Percentiles rank a stretch among this genome's conserved stretches.
Conservation (phyloP, 129 eudicot genomes). For the Flaveria ramosissima region DNA sequence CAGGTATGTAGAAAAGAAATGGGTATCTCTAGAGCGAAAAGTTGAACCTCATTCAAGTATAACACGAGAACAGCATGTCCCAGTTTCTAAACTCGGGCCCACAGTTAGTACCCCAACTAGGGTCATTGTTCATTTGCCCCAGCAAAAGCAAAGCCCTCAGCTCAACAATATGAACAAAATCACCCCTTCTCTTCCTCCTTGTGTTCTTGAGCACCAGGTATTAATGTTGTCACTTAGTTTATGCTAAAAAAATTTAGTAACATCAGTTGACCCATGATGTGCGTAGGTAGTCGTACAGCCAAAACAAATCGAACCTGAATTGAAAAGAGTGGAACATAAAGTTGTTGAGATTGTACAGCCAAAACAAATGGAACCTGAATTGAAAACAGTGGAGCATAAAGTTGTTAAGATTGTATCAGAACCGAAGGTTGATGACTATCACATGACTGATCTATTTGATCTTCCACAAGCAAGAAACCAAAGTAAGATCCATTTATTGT, state of each 20-base stretch:
- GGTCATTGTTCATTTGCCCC: slow-evolving; percentile 30
- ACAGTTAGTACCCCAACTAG: slow-evolving; percentile 21
- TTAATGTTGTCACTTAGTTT: background rate
- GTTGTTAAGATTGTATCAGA: slow-evolving; percentile 24
- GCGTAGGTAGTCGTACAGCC: slow-evolving; percentile 41
- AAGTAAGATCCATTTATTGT: slow-evolving; percentile 35
- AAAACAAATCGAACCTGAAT: slow-evolving; percentile 21
- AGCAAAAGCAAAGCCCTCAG: slow-evolving; percentile 36
- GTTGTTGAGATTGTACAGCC: slow-evolving; percentile 31
- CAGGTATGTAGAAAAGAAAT: slow-evolving; percentile 69
- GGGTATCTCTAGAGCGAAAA: slow-evolving; percentile 55
- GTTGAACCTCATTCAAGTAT: slow-evolving; percentile 35
- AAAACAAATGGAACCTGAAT: slow-evolving; percentile 21
- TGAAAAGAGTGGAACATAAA: slow-evolving; percentile 24
- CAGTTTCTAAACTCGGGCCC: slow-evolving; percentile 29
- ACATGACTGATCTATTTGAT: slow-evolving; percentile 56
- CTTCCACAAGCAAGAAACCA: slow-evolving; percentile 36
- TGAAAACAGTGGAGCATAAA: slow-evolving; percentile 23
- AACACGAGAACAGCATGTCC: slow-evolving; percentile 39
- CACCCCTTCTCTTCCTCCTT: slow-evolving; percentile 37
- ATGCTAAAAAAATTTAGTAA: background rate
- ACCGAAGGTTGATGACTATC: slow-evolving; percentile 41
- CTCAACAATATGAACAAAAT: slow-evolving; percentile 24
- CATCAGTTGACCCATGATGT: slow-evolving; percentile 11
- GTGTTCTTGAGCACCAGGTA: slow-evolving; percentile 37